Conservation (phyloP, 768 basidiomycete genomes). For the Mycena amicta region DNA sequence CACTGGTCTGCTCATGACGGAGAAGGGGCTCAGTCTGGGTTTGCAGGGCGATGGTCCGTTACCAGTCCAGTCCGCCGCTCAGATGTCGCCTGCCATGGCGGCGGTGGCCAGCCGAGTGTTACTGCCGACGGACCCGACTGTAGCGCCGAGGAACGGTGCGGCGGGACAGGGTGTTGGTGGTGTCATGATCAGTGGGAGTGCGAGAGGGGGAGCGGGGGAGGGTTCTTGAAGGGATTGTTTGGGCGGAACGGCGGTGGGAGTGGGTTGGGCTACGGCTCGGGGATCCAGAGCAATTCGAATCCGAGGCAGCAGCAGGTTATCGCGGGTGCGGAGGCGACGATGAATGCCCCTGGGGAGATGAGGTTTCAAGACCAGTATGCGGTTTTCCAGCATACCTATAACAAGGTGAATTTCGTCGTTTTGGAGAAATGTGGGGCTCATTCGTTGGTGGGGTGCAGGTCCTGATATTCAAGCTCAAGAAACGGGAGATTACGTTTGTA, state of each 20-base stretch:
- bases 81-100: slow-evolving; percentile 20
- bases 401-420: slow-evolving; percentile 8
- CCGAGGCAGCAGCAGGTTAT: slow-evolving; percentile 20
- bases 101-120: neutral
- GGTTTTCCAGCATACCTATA: slow-evolving; percentile 21
- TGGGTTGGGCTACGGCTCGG: no score
- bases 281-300: neutral
- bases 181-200: neutral
- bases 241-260: slow-evolving; percentile 2
- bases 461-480: slow-evolving; percentile 20
- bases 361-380: slow-evolving; percentile 20
- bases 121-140: neutral
- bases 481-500: slow-evolving; percentile 24
- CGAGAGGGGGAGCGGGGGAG: slow-evolving; percentile 1
- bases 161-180: neutral
- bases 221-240: slow-evolving; percentile 20
- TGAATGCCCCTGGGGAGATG: slow-evolving; percentile 7
- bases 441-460: no score
- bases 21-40: slow-evolving; percentile 4
- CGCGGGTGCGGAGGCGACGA: slow-evolving; percentile 19
- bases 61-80: slow-evolving; percentile 1
- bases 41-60: neutral
- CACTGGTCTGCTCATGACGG: slow-evolving; percentile 16
- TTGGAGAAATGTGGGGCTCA: no score
- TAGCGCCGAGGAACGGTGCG: neutral